These are phyloP conservation scores for Amphibolis antarctica DNA, from an alignment of 106 monocot species.

Conservation along the genomic window DNA sequence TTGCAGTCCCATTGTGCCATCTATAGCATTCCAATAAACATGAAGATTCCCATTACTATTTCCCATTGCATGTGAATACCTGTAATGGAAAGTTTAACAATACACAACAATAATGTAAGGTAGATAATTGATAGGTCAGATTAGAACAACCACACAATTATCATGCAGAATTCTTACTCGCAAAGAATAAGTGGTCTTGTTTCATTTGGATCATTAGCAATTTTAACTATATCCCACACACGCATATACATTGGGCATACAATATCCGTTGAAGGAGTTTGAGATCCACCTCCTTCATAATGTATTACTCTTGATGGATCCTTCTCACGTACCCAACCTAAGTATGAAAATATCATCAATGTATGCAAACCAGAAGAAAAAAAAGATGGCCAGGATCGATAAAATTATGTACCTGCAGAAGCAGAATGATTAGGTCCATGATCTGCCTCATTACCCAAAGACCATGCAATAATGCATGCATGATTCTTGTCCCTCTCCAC, in stretches of 20 bases:
- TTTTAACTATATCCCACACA: slow-evolving; percentile 86
- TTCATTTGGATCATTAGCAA: slow-evolving; percentile 77
- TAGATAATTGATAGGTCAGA: neutral
- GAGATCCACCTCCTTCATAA: slow-evolving; percentile 97
- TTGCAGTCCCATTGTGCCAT: slow-evolving; percentile 75
- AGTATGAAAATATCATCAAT: neutral
- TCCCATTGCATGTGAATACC: slow-evolving; percentile 99
- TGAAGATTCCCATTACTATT: slow-evolving; percentile 95
- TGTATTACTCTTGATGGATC: slow-evolving; percentile 75
- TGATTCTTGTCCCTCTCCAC: slow-evolving; percentile 98
- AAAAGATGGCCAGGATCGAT: no score
- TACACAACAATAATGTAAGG: neutral
- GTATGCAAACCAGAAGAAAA: neutral
- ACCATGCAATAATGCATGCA: slow-evolving; percentile 91
- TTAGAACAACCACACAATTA: neutral
- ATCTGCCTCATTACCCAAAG: slow-evolving; percentile 90
- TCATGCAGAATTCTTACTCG: slow-evolving; percentile 48
- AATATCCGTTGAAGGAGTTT: slow-evolving; percentile 96
- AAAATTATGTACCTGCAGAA: slow-evolving; percentile 54
- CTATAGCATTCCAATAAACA: slow-evolving; percentile 85
- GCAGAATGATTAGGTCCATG: slow-evolving; percentile 98
- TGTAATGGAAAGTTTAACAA: slow-evolving; percentile 7
- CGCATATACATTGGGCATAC: slow-evolving; percentile 99
- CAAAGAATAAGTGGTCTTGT: slow-evolving; percentile 81
- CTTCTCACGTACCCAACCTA: slow-evolving; percentile 89